These are phyloP conservation scores for Penicillium cinerascens DNA, from an alignment of 495 filamentous ascomycete genomes.

Conservation along the genomic window DNA sequence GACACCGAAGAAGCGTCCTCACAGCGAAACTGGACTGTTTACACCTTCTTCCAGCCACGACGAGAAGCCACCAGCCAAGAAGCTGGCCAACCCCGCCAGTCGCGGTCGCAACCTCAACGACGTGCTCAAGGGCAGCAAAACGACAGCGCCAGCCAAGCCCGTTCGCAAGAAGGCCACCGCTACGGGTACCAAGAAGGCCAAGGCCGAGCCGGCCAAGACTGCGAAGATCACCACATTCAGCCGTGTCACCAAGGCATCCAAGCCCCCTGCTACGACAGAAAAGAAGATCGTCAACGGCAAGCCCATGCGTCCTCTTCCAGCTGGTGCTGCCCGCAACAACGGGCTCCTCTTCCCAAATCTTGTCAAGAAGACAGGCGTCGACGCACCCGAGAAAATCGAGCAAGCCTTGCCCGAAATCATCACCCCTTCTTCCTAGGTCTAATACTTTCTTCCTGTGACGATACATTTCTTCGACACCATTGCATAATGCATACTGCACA, in stretches of 20 bases:
- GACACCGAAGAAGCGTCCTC: constrained; percentile 38
- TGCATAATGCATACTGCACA: constrained; percentile 4
- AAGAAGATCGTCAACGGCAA: constrained; percentile 29
- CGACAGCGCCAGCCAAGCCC: constrained; percentile 8
- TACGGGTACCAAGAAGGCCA: constrained; percentile 20
- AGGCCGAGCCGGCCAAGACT: constrained; percentile 18
- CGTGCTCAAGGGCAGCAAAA: constrained; percentile 23
- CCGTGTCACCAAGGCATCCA: constrained; percentile 38
- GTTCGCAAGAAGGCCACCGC: constrained; percentile 20
- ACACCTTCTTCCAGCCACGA: constrained; percentile 57
- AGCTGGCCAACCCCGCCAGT: constrained; percentile 27
- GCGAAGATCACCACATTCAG: constrained; percentile 28
- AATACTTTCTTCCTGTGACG: background rate
- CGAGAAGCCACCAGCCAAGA: constrained; percentile 28
- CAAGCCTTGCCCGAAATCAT: background rate
- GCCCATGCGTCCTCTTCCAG: constrained; percentile 39
- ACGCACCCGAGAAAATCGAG: background rate
- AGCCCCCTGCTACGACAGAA: constrained; percentile 13
- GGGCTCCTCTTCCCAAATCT: constrained; percentile 28
- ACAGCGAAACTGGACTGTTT: constrained; percentile 49
- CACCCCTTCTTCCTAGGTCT: background rate
- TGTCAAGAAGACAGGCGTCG: constrained; percentile 14
- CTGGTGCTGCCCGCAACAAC: constrained; percentile 42
- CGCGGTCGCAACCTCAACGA: constrained; percentile 29
- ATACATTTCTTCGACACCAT: background rate